These are phyloP conservation scores for Hyparrhenia diplandra DNA, from an alignment of 176 grass and related monocot genomes.

Conservation along the genomic window DNA sequence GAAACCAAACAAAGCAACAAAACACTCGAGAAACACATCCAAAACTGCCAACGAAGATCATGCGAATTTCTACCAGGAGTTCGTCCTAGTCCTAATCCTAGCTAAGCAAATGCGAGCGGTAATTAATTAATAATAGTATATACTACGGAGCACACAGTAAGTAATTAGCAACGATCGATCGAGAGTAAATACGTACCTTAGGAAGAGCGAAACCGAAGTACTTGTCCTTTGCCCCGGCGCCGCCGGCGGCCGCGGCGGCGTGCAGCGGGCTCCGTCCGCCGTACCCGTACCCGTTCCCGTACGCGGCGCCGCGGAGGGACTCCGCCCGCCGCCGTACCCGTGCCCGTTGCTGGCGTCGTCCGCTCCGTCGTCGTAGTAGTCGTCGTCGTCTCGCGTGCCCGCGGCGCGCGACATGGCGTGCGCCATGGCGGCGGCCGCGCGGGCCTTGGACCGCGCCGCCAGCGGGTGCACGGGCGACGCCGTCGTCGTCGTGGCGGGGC, in stretches of 20 bases:
- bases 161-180: not conserved
- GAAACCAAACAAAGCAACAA: not conserved
- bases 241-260: not conserved
- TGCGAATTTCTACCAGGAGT: not conserved
- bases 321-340: conserved; percentile 14
- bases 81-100: no score
- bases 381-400: conserved; percentile 1
- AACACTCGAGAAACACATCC: no score
- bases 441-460: conserved; percentile 17
- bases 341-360: not conserved
- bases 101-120: not conserved
- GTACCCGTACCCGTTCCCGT: conserved; percentile 1
- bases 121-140: not conserved
- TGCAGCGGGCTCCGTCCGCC: conserved; percentile 23
- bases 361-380: not conserved
- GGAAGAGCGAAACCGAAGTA: conserved; percentile 43
- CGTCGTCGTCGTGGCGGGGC: not conserved
- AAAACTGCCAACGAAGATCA: no score
- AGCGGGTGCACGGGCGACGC: conserved; percentile 30
- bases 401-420: conserved; percentile 49
- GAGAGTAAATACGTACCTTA: conserved; percentile 30
- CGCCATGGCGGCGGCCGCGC: conserved; percentile 54
- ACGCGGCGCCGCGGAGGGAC: not conserved
- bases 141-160: not conserved
- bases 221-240: conserved; percentile 27